Evolutionary conservation across 768 basidiomycete species (phyloP), one percentile per base, ranked within the genome.

Genomic region (Lactarius hengduanensis): DNA sequence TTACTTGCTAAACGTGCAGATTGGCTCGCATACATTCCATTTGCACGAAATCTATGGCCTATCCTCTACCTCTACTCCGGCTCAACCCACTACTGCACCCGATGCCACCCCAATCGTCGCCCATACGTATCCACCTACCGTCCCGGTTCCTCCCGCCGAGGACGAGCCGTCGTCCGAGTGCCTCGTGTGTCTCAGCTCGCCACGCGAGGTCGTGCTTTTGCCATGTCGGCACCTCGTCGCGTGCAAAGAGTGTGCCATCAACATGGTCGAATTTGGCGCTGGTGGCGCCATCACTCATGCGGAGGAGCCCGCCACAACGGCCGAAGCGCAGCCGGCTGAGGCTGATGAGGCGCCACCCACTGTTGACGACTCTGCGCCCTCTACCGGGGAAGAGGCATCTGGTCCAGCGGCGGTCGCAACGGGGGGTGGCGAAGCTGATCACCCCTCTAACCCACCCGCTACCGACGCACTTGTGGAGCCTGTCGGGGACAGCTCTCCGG

Each of bases 231-330:
- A 98, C 78, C 83, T 98, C 36, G 95, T 98, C 65, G 95, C 95
- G 5, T 98, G 95, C 80, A 89, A 91, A 72, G 95, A 96, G 56
- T 98, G 95, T 73, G 95, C 95, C 0, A 77, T 97, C 61, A 96
- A 96, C 74, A 98, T 98, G 95, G 89, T 98, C 58, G 95, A 98
- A 76, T 98, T 94, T 74, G 95, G 95, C 34, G 95, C 95, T 0
- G 95, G 95, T 3, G 95, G 95, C 3, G 88, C 82, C 57, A 90
- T 96, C 59, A 83, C 82, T n/a, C 87, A 91, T 60, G 72, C 78
- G 2, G 80, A 82, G 8, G 81, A 81, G 20, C 71, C 72, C 15
- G 75, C 72, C 16, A 69, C 72, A 8, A 71, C 68, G 0, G 73
- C 79, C 0, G 78, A 77, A 1, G 72, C 75, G 3, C 72, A 74